Conservation (phyloP, 148 eudicot species). For the Persicaria tinctoria region DNA sequence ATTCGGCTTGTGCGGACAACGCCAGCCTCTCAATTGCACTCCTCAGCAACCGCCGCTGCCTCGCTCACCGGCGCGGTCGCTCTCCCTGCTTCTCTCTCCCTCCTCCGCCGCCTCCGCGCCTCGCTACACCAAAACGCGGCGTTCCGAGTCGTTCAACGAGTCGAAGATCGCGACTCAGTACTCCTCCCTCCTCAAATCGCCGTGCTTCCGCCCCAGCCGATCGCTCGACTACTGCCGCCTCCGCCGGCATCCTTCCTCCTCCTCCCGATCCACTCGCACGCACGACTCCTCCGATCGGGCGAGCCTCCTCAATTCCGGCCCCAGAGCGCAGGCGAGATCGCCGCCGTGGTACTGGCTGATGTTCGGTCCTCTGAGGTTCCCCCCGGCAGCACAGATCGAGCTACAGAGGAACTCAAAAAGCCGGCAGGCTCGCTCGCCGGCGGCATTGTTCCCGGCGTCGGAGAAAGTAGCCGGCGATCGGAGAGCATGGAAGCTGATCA, state of each 20-base stretch:
- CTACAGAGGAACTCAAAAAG: background rate
- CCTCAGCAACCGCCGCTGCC: background rate
- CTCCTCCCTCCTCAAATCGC: conserved; percentile 6
- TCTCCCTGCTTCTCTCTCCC: conserved; percentile 1
- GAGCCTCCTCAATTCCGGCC: background rate
- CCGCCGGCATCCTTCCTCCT: background rate
- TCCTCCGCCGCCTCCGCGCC: background rate
- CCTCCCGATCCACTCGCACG: background rate
- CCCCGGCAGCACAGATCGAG: background rate
- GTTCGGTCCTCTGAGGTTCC: background rate
- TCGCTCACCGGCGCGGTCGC: background rate
- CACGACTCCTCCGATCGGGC: background rate
- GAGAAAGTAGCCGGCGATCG: background rate
- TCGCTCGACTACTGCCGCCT: conserved; percentile 9
- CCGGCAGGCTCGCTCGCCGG: background rate
- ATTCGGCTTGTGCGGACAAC: background rate
- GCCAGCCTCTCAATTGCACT: background rate
- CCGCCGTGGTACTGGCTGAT: conserved; percentile 8
- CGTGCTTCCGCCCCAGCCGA: conserved; percentile 11
- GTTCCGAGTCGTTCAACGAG: conserved; percentile 11
- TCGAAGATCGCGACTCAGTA: background rate
- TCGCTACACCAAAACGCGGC: conserved; percentile 4
- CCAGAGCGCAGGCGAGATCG: background rate
- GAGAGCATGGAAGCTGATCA: conserved; percentile 9
- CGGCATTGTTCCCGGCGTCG: background rate